Evolutionary conservation across 495 filamentous ascomycete genomes (phyloP), one percentile per base, ranked within the genome.

Genomic region (Xylaria curta): DNA sequence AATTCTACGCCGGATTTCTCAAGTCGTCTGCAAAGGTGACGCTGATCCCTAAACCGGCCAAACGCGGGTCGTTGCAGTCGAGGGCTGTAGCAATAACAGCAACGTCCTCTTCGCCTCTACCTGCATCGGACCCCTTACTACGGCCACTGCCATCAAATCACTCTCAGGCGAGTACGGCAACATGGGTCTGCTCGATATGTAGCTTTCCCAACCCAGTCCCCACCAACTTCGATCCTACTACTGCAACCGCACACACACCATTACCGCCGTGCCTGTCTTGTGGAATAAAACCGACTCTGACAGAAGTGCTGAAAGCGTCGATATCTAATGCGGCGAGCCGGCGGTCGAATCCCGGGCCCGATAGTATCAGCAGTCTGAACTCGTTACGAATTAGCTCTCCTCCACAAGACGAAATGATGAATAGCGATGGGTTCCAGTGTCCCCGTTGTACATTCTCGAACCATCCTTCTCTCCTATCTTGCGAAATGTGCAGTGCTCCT

Each of bases 111-210:
- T 87, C 88, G 2, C 84, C 86, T 40, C 79, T 82, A 33, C 85
- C 86, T 28, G 80, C 82, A 53, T 78, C 81, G 21, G 86, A 87
- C 12, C 86, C 86, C 38, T 80, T 87, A 7, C 78, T 84, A 53
- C 80, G 86, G 21, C 78, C 84, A 7, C 81, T 88, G 33, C 82
- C 82, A 12, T 79, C 87, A 40, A 83, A 87, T 5, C 80, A 85
- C 13, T 68, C 85, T 7, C 79, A 85, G 49, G 76, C 82, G 10
- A 89, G 85, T 76, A 85, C 84, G 68, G 94, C 92, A 4, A 97
- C 95, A n/a, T 99, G 96, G 96, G 90, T 99, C 58, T 99, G 97
- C 83, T 92, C 93, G 3, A 98, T 99, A 78, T 99, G 96, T 82
- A 94, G 93, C 56, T 95, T 97, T 78, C 97, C 96, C n/a, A 99